These are phyloP conservation scores for Rhodotorula kratochvilovae DNA, from an alignment of 768 basidiomycete genomes.

Conservation along the genomic window DNA sequence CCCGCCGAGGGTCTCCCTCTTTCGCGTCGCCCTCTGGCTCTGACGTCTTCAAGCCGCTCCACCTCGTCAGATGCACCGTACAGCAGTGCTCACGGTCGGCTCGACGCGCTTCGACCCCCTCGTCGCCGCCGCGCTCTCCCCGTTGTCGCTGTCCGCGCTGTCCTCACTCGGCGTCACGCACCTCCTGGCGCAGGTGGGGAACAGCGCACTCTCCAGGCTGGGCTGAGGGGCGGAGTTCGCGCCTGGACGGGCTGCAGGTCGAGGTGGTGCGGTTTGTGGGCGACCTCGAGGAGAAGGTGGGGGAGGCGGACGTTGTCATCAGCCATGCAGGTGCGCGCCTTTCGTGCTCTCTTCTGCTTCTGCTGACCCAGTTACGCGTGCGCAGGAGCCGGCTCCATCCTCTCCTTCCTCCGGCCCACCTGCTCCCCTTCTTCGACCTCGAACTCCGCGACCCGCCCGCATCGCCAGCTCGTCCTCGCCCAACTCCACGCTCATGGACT, in stretches of 20 bases:
- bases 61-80: too few relatives aligned
- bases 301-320: slow-evolving; percentile 70
- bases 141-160: slow-evolving; percentile 22
- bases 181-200: slow-evolving; percentile 36
- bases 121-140: slow-evolving; percentile 28
- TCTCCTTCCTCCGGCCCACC: slow-evolving; percentile 47
- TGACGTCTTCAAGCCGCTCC: too few relatives aligned
- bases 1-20: too few relatives aligned
- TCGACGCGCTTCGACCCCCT: slow-evolving; percentile 38
- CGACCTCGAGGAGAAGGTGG: slow-evolving; percentile 63
- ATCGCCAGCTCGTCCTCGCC: slow-evolving; percentile 79
- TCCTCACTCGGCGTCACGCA: slow-evolving; percentile 3
- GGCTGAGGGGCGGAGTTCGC: neutral
- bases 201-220: slow-evolving; percentile 3
- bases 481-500: slow-evolving; percentile 79
- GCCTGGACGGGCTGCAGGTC: slow-evolving; percentile 53
- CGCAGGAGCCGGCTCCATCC: slow-evolving; percentile 86
- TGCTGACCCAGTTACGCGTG: neutral
- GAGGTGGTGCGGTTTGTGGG: slow-evolving; percentile 71
- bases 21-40: too few relatives aligned
- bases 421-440: neutral
- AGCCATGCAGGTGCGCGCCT: slow-evolving; percentile 77
- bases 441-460: slow-evolving; percentile 40
- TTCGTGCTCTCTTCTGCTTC: rapidly evolving
- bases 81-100: slow-evolving; percentile 40